These are phyloP conservation scores for Clonostachys sp. DNA, from an alignment of 2,329 filamentous ascomycete species.

Conservation along the genomic window DNA sequence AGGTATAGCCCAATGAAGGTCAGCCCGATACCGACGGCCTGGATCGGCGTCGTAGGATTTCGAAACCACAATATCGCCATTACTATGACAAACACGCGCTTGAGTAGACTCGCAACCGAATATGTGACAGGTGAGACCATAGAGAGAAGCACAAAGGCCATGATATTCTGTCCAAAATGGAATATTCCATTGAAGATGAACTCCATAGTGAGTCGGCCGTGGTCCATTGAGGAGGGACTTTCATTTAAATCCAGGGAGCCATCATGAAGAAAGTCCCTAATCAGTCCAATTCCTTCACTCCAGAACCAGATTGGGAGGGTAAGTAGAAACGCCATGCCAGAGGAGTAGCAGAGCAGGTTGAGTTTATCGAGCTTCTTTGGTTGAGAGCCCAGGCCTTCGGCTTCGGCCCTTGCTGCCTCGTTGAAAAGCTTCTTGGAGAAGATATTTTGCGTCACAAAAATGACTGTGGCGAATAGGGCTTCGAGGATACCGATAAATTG, in stretches of 20 bases:
- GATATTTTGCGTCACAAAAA: slow-evolving; percentile 98
- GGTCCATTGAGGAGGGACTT: slow-evolving; percentile 65
- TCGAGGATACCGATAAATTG: slow-evolving; percentile 88
- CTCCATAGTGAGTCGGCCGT: slow-evolving; percentile 72
- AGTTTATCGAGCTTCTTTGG: slow-evolving; percentile 90
- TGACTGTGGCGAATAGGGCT: slow-evolving; percentile 82
- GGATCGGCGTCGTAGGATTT: slow-evolving; percentile 76
- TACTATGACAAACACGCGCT: slow-evolving; percentile 94
- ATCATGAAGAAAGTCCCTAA: slow-evolving; percentile 75
- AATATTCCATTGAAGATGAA: slow-evolving; percentile 97
- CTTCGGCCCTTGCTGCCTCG: slow-evolving; percentile 80
- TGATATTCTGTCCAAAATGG: slow-evolving; percentile 93
- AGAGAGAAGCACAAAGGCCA: slow-evolving; percentile 88
- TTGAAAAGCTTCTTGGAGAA: slow-evolving; percentile 98
- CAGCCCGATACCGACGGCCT: slow-evolving; percentile 79
- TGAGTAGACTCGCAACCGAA: slow-evolving; percentile 92
- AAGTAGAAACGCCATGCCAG: slow-evolving; percentile 82
- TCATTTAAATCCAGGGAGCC: slow-evolving; percentile 63
- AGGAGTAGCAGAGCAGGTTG: slow-evolving; percentile 96
- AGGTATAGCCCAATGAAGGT: slow-evolving; percentile 92
- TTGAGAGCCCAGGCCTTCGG: slow-evolving; percentile 58
- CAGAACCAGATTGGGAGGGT: slow-evolving; percentile 92
- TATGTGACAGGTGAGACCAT: slow-evolving; percentile 96
- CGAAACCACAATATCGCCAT: slow-evolving; percentile 96
- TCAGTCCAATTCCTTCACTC: slow-evolving; percentile 75